phyloP scores from a whole-genome alignment of 305 asterid genomes.

The Rubia balearica region DNA sequence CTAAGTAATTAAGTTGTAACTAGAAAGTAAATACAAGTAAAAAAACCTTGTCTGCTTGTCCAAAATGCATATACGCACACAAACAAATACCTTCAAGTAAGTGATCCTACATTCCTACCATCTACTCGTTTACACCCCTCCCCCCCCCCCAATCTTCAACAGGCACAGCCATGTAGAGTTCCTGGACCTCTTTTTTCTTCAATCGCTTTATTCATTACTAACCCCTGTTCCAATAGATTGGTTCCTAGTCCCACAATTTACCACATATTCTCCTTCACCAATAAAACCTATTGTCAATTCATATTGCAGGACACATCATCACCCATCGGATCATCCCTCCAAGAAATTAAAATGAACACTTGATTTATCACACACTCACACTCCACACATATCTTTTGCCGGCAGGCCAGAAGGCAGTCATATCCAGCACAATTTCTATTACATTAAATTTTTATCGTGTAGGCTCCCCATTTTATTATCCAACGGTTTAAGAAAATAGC shows the following conservation, averaged over 20 bases:
- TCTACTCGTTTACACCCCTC: not conserved
- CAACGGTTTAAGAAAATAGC: not conserved
- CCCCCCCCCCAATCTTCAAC: not conserved
- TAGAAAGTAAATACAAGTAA: not conserved
- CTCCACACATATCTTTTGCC: no score
- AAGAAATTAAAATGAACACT: not conserved
- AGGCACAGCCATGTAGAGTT: not conserved
- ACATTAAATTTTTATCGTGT: not conserved
- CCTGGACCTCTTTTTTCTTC: not conserved
- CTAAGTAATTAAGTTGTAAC: slow-evolving; percentile 1
- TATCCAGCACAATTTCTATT: not conserved
- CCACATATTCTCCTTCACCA: not conserved
- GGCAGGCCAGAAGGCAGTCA: not conserved
- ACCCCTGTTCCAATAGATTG: no score
- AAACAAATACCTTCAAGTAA: no score
- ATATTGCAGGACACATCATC: not conserved
- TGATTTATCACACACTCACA: no score
- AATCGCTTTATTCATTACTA: not conserved
- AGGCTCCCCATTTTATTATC: not conserved
- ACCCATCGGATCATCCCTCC: not conserved
- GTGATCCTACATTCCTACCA: not conserved
- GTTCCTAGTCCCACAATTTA: not conserved
- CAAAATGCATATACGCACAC: not conserved
- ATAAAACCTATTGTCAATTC: not conserved
- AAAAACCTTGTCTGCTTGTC: not conserved